Percentiles rank a stretch among this genome's conserved stretches.
Evolutionary conservation across 176 grass and related monocot genomes (phyloP).

Genomic region (Cenchrus purpureus): DNA sequence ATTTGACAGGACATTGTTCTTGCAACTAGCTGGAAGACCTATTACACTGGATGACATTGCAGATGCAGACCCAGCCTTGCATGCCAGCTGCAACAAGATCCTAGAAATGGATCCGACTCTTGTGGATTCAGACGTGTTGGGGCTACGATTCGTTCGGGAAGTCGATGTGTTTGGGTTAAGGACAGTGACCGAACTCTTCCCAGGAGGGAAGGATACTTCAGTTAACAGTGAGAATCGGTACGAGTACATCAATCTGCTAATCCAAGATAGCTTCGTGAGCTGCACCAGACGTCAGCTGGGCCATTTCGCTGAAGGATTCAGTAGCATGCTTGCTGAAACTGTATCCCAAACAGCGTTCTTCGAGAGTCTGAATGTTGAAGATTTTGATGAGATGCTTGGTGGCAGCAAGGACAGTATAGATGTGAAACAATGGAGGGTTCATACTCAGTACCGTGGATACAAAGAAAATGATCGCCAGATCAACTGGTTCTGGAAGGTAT

Average conservation of each 20-base stretch:
- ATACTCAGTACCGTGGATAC: slow-evolving; percentile 64
- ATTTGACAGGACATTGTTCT: slow-evolving; percentile 61
- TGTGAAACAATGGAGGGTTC: slow-evolving; percentile 63
- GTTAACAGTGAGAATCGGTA: slow-evolving; percentile 60
- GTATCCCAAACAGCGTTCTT: slow-evolving; percentile 47
- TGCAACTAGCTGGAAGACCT: slow-evolving; percentile 46
- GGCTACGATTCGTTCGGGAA: slow-evolving; percentile 64
- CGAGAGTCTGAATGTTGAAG: slow-evolving; percentile 52
- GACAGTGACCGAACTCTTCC: slow-evolving; percentile 51
- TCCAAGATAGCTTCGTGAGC: slow-evolving; percentile 57
- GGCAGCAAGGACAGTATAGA: slow-evolving; percentile 40
- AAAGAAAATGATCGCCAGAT: slow-evolving; percentile 53
- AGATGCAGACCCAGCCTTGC: slow-evolving; percentile 61
- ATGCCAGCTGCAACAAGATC: slow-evolving; percentile 64
- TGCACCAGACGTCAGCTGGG: slow-evolving; percentile 47
- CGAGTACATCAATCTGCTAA: slow-evolving; percentile 58
- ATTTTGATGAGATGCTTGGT: slow-evolving; percentile 68
- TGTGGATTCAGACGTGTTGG: slow-evolving; percentile 64
- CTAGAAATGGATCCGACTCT: slow-evolving; percentile 68
- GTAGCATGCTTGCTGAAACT: not conserved
- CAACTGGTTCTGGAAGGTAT: slow-evolving; percentile 85
- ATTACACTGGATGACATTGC: slow-evolving; percentile 66
- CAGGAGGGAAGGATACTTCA: slow-evolving; percentile 57
- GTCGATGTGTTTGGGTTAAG: slow-evolving; percentile 36
- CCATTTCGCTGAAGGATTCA: slow-evolving; percentile 54